Evolutionary conservation across 164 flowering plant species (phyloP).

Genomic region (Liquidambar formosana): DNA sequence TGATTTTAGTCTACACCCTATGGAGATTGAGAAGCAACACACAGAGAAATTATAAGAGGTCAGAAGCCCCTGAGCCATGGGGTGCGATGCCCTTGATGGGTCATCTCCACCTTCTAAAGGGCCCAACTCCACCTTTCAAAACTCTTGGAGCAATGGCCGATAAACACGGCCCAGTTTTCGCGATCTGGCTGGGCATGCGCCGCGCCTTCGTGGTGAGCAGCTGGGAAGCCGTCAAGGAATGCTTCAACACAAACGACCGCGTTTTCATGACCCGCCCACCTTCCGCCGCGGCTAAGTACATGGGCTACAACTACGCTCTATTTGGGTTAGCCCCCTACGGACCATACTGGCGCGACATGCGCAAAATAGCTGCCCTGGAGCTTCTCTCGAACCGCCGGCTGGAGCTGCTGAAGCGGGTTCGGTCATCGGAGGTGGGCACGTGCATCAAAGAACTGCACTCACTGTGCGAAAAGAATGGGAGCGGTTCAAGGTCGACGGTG

Average conservation of each 20-base stretch:
- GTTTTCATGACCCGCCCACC: slow-evolving; percentile 27
- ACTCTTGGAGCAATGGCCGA: no score
- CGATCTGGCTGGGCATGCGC: slow-evolving; percentile 29
- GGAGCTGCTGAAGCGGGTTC: slow-evolving; percentile 19
- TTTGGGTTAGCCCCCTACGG: slow-evolving; percentile 35
- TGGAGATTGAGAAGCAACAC: no score
- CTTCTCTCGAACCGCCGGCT: slow-evolving; percentile 31
- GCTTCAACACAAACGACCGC: slow-evolving; percentile 34
- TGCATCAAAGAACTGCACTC: slow-evolving; percentile 18
- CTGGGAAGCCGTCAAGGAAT: slow-evolving; percentile 31
- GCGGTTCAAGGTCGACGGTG: background rate
- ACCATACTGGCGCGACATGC: slow-evolving; percentile 30
- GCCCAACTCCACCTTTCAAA: no score
- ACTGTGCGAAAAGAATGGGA: background rate
- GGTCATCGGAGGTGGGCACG: slow-evolving; percentile 11
- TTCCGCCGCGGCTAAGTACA: slow-evolving; percentile 19
- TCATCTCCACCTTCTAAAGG: no score
- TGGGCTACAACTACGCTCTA: slow-evolving; percentile 31
- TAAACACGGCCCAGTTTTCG: background rate
- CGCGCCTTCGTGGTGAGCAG: slow-evolving; percentile 28
- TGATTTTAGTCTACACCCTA: no score
- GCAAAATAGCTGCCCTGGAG: slow-evolving; percentile 30
- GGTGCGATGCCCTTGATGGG: no score
- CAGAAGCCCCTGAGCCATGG: no score
- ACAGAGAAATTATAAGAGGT: no score